These are phyloP conservation scores for Metschnikowia rubicola DNA, from an alignment of 805 yeast species.

Conservation along the genomic window DNA sequence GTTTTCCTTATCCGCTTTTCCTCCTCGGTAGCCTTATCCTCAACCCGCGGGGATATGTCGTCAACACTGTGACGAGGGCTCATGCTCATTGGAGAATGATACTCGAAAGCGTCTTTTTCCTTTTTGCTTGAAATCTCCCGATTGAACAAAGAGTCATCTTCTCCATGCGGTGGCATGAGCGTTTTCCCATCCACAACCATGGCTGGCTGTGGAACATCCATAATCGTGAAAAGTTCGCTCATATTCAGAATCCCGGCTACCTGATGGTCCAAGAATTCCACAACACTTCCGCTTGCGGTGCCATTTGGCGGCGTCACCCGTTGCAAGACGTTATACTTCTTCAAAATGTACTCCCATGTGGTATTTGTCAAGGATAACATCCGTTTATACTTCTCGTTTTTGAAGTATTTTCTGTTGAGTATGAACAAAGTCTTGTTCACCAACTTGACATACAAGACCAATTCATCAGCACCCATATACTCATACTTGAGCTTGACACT, in stretches of 20 bases:
- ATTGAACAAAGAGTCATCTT: slow-evolving; percentile 1
- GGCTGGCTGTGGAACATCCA: slow-evolving; percentile 45
- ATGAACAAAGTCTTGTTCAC: slow-evolving; percentile 42
- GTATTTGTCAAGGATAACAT: slow-evolving; percentile 42
- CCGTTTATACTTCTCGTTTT: slow-evolving; percentile 43
- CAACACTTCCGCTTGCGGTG: slow-evolving; percentile 16
- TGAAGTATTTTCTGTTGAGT: slow-evolving; percentile 43
- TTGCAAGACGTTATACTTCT: slow-evolving; percentile 30
- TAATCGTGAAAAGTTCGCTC: slow-evolving; percentile 39
- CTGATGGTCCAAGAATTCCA: slow-evolving; percentile 41
- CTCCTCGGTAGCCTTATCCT: not conserved
- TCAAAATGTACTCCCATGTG: slow-evolving; percentile 42
- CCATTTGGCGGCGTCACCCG: slow-evolving; percentile 26
- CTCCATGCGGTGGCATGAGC: slow-evolving; percentile 9
- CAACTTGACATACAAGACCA: slow-evolving; percentile 36
- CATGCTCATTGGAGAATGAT: slow-evolving; percentile 1
- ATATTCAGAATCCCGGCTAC: slow-evolving; percentile 37
- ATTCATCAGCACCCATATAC: slow-evolving; percentile 35
- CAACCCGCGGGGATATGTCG: not conserved
- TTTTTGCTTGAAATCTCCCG: not conserved
- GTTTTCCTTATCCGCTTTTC: slow-evolving; percentile 4
- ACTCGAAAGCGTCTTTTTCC: slow-evolving; percentile 7
- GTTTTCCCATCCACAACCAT: slow-evolving; percentile 11
- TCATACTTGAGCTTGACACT: slow-evolving; percentile 49
- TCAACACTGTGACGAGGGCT: not conserved